phyloP scores from a whole-genome alignment of 805 yeast species.

The Novakomyces olei region DNA sequence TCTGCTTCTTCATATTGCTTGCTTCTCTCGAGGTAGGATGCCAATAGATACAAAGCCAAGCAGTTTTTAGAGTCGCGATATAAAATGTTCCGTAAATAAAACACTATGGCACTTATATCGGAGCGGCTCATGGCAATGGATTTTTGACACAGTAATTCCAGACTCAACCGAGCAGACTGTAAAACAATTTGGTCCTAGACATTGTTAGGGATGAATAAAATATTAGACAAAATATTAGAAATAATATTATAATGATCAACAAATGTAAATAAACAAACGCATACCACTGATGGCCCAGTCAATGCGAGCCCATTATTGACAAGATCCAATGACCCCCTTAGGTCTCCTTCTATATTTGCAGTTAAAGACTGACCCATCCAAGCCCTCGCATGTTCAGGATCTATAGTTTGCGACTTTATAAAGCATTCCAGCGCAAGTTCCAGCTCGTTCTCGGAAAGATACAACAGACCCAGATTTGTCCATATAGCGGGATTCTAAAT shows the following conservation, averaged over 20 bases:
- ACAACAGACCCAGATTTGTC: constrained; percentile 64
- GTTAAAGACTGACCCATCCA: constrained; percentile 77
- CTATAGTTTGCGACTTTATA: constrained; percentile 49
- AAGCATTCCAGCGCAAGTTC: constrained; percentile 55
- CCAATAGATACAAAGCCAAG: constrained; percentile 13
- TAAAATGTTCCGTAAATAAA: constrained; percentile 27
- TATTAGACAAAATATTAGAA: constrained; percentile 22
- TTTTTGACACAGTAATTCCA: no score
- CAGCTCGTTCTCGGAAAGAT: constrained; percentile 42
- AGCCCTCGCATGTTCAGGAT: constrained; percentile 50
- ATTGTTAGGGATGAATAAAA: neutral
- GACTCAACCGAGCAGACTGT: no score
- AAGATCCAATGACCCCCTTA: constrained; percentile 30
- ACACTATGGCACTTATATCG: constrained; percentile 1
- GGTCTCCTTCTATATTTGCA: constrained; percentile 13
- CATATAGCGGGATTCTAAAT: constrained; percentile 48
- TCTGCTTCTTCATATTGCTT: constrained; percentile 37
- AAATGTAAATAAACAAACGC: no score
- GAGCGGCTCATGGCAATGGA: neutral
- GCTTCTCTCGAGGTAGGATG: constrained; percentile 36
- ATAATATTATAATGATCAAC: no score
- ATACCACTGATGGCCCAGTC: no score
- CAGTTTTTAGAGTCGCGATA: constrained; percentile 18
- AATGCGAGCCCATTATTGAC: constrained; percentile 61
- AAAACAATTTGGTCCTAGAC: neutral